Evolutionary conservation across 441 rosid species (phyloP).

Genomic region (Rhodomyrtus psidioides): DNA sequence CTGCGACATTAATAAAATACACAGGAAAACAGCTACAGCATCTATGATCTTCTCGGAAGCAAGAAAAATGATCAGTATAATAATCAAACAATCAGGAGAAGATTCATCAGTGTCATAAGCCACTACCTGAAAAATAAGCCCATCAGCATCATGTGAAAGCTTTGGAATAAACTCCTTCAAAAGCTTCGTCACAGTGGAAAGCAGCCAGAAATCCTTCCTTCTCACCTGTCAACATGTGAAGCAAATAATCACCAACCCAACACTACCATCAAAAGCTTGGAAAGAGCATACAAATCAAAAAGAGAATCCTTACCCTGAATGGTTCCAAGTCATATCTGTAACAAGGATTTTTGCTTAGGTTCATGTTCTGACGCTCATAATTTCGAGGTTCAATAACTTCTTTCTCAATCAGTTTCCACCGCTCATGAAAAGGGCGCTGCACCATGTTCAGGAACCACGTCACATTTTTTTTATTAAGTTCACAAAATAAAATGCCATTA

Average conservation of each 20-base stretch:
- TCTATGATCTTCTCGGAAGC: not conserved
- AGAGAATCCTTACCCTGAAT: conserved; percentile 68
- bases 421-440: conserved; percentile 94
- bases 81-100: not conserved
- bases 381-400: conserved; percentile 96
- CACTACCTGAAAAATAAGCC: conserved; percentile 94
- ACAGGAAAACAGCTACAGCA: not conserved
- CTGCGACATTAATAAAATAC: not conserved
- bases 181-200: conserved; percentile 79
- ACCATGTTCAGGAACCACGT: conserved; percentile 15
- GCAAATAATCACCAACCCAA: not conserved
- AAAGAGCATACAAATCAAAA: not conserved
- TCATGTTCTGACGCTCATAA: conserved; percentile 62
- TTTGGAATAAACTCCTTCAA: conserved; percentile 88
- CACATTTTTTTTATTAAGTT: not conserved
- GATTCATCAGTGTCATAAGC: not conserved
- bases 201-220: conserved; percentile 98
- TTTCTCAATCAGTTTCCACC: conserved; percentile 97
- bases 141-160: conserved; percentile 99
- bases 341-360: conserved; percentile 56
- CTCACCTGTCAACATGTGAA: conserved; percentile 49
- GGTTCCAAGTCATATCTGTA: conserved; percentile 96
- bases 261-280: not conserved
- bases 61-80: not conserved
- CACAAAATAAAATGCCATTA: not conserved